Evolutionary conservation across 805 yeast genomes (phyloP), one percentile per base, ranked within the genome.

Genomic region (Cyberlindnera suaveolens): DNA sequence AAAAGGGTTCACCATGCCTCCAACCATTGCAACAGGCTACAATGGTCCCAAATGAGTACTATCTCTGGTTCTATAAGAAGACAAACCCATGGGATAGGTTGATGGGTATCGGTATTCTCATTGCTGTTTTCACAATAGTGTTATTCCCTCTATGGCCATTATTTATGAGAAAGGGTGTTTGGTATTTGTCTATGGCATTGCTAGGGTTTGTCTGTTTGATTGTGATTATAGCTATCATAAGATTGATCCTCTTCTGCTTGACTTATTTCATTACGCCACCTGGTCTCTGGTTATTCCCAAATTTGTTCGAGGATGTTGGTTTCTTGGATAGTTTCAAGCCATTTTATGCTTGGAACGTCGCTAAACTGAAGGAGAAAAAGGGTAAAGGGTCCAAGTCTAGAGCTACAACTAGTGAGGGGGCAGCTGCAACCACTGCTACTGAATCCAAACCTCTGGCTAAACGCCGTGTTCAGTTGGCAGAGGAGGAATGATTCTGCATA

Each of bases 201-300:
- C 66, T 93, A 49, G 89, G 85, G 0, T 65, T 91, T 31, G 70
- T 93, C 36, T 89, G 80, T 5, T 67, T 77, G 38, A 83, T 93
- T 64, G 84, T 93, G 51, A 84, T 66, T 17, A 63, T 85, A 53
- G 96, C 97, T 2, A 72, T 93, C 36, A 66, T 91, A 30, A 75
- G 99, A 58, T 68, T 90, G 60, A 70, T 90, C 34, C 60, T 93
- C 20, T 87, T 80, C 54, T 52, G 74, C 20, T 52, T 84, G 40
- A 75, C 89, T 0, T 74, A 75, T 50, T 66, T 82, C 38, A 64
- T 76, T 1, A 66, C 74, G 44, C 76, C 79, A 7, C 78, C 79
- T 35, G 96, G 95, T n/a, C 74, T 93, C 61, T 93, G 99, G 99
- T 62, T 93, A 38, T 91, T 88, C 74, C 99, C 99, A 44, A 91